These are phyloP conservation scores for Rhododendron ferrugineum DNA, from an alignment of 148 eudicot genomes.

Conservation along the genomic window DNA sequence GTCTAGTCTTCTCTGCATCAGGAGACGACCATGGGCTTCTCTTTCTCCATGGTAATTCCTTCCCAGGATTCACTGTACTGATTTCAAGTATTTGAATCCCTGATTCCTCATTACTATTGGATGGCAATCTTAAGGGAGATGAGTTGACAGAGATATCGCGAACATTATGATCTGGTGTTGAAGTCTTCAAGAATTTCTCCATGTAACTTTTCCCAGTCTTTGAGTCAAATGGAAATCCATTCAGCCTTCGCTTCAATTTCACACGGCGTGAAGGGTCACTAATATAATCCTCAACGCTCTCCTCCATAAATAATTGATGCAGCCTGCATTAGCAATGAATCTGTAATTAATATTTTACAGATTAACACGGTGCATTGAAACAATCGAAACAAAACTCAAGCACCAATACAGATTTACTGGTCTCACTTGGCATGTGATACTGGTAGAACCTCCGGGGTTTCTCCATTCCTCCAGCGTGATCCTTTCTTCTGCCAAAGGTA, in stretches of 20 bases:
- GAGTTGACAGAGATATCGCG: constrained; percentile 43
- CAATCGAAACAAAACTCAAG: not conserved
- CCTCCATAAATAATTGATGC: constrained; percentile 88
- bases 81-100: constrained; percentile 48
- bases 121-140: constrained; percentile 32
- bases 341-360: constrained; percentile 2
- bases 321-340: constrained; percentile 48
- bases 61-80: constrained; percentile 37
- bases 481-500: constrained; percentile 68
- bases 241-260: constrained; percentile 78
- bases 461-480: constrained; percentile 73
- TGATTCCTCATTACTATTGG: constrained; percentile 29
- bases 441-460: constrained; percentile 55
- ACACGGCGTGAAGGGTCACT: constrained; percentile 70
- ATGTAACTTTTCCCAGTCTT: constrained; percentile 68
- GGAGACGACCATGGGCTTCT: constrained; percentile 38
- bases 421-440: constrained; percentile 84
- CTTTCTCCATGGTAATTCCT: constrained; percentile 33
- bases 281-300: constrained; percentile 66
- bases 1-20: constrained; percentile 25
- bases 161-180: constrained; percentile 57
- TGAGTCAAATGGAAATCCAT: constrained; percentile 59
- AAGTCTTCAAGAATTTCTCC: constrained; percentile 60
- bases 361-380: not conserved
- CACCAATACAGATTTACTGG: not conserved